Evolutionary conservation across 148 eudicot species (phyloP), one percentile per base, ranked within the genome.

Genomic region (Arctostaphylos glauca): DNA sequence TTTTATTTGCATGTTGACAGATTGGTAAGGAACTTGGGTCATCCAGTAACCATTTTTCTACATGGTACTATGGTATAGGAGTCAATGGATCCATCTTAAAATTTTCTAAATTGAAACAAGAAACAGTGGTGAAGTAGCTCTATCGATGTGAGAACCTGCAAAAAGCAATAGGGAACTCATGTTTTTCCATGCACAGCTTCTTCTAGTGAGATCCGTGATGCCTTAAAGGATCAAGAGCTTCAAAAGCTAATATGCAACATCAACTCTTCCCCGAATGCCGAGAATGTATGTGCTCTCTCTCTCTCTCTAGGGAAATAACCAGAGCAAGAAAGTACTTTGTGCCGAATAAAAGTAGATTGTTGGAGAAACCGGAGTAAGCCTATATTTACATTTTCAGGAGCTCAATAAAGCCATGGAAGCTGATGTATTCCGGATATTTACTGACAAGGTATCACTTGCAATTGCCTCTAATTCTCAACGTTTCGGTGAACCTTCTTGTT

Each of bases 391-490:
- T 31, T 86, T 16, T 43, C 79, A 94, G 98, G 98, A 94, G 76
- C 90, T 93, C 13, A 88, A 90, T 15, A 93, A 87, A 82, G 94
- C 95, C 50, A 89, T 93, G 98, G 90, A 89, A 73, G 80, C 83
- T 8, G 92, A 93, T 41, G 83, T 79, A 23, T 93, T 94, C 59
- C 90, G 93, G 55, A 19, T 87, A 47, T 91, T 94, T 73, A 54
- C 90, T 14, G 94, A 94, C 74, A 94, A 92, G 94, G 98, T 94
- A 87, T 23, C 48, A 21, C 53, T 80, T 46, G 79, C 23, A 55
- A 54, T 68, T 78, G 16, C 75, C 12, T 21, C 6, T 44, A 18
- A 19, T 50, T 10, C 6, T 55, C 23, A 79, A 44, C 12, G 5
- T 79, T 82, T 59, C 19, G 19, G 47, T 41, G 12, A 12, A 41